phyloP scores from a whole-genome alignment of 257 asterid genomes.

The Lycium barbarum region DNA sequence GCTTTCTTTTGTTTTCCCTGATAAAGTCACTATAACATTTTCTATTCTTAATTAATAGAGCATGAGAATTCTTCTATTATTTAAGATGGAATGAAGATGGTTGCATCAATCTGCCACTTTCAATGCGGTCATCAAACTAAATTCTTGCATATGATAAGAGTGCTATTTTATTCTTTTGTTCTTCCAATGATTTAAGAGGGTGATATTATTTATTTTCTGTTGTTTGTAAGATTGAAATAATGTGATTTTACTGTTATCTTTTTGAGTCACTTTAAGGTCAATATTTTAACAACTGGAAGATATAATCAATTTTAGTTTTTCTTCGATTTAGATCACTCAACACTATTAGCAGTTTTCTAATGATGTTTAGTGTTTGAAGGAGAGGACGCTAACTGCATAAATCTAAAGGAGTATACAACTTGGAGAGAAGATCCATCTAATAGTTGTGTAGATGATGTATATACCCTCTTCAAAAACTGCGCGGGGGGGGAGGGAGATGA shows the following conservation, averaged over 20 bases:
- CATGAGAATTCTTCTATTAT: too few relatives aligned
- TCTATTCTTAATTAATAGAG: too few relatives aligned
- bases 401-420: slow-evolving; percentile 65
- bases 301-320: not conserved
- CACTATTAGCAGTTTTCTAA: slow-evolving; percentile 44
- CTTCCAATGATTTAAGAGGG: too few relatives aligned
- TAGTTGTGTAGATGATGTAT: slow-evolving; percentile 57
- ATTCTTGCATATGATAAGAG: too few relatives aligned
- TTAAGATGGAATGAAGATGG: too few relatives aligned
- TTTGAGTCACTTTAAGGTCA: not conserved
- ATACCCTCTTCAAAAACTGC: slow-evolving; percentile 54
- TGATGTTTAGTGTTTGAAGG: slow-evolving; percentile 70
- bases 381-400: slow-evolving; percentile 70
- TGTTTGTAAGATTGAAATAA: not conserved
- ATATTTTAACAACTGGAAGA: not conserved
- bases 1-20: too few relatives aligned
- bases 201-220: too few relatives aligned
- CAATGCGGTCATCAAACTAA: too few relatives aligned
- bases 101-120: too few relatives aligned
- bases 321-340: slow-evolving; percentile 4
- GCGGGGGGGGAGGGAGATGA: slow-evolving; percentile 37
- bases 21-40: too few relatives aligned
- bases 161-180: too few relatives aligned
- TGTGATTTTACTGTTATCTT: not conserved
- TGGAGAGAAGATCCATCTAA: slow-evolving; percentile 86